Percentiles rank a stretch among this genome's conserved stretches.
Conservation (phyloP, 1,284 basidiomycete genomes). For the Acaromyces ingoldii region DNA sequence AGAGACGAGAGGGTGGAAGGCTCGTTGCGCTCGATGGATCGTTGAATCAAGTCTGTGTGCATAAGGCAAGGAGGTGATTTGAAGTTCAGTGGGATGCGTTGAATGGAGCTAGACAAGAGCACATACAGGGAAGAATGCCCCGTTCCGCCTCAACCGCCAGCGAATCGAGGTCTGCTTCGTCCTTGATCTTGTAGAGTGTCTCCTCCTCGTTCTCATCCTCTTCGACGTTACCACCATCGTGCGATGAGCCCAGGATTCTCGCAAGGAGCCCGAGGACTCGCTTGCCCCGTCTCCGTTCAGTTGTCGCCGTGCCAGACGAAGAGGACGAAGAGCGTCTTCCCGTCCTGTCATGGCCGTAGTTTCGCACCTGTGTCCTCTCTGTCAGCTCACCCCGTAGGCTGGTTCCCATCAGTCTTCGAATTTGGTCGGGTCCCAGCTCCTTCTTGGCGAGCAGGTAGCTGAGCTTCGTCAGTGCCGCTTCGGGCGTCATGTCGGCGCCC, state of each 20-base stretch:
- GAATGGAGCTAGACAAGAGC: neutral
- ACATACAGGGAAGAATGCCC: conserved; percentile 9
- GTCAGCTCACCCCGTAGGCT: conserved; percentile 85
- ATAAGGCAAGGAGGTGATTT: conserved; percentile 16
- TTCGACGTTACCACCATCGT: too few species aligned
- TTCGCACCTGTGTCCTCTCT: conserved; percentile 8
- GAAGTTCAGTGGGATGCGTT: conserved; percentile 18
- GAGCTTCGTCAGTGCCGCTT: conserved; percentile 84
- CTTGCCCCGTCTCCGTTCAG: too few species aligned
- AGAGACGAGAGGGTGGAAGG: too few species aligned
- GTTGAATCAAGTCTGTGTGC: conserved; percentile 23
- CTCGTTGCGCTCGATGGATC: conserved; percentile 9
- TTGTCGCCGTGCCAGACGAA: too few species aligned
- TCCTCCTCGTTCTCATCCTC: neutral
- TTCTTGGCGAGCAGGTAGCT: conserved; percentile 81
- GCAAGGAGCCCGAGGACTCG: too few species aligned
- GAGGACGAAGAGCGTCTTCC: conserved; percentile 15
- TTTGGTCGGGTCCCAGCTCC: conserved; percentile 64
- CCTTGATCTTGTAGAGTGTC: neutral
- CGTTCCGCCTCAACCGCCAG: conserved; percentile 8
- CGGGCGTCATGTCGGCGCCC: conserved; percentile 78
- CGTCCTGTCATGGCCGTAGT: conserved; percentile 12
- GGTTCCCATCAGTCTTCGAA: conserved; percentile 70
- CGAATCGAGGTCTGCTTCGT: conserved; percentile 20
- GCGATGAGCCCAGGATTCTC: too few species aligned